Evolutionary conservation across 176 grass and related monocot genomes (phyloP), one percentile per base, ranked within the genome.

Genomic region (Carex scoparia): DNA sequence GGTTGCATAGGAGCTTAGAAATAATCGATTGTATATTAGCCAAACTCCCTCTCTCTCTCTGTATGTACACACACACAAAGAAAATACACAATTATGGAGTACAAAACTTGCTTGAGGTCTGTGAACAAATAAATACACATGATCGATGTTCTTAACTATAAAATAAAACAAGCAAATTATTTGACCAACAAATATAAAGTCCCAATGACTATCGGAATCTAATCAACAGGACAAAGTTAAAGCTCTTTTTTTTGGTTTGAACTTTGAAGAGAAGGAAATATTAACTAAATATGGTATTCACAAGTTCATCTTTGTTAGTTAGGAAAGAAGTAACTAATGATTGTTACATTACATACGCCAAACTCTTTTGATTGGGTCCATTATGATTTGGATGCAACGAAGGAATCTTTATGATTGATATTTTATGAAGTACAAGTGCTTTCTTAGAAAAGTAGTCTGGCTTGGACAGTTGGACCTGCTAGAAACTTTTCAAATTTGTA

Each of bases 391-490:
- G 59, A 62, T 46, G 33, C 55, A 61, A 59, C 38, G 53, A 27
- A 63, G 40, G 79, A 81, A 81, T 64, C 79, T 81, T 48, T 59
- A 65, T 81, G 31, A 80, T 38, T 58, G 4, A 37, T 60, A 81
- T 81, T 81, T 81, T 11, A 44, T 81, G 64, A 81, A 81, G 38
- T 46, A 81, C 60, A 61, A 23, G 79, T 15, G 15, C 58, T 81
- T 81, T 64, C 2, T 60, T 81, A 42, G 55, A 81, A 81, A 60
- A 81, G 6, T 81, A 44, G 4, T 81, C 58, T 64, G 3, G n/a
- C 38, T 53, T 81, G 32, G 79, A 64, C 79, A 18, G n/a, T 53
- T 81, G 32, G 79, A 64, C 79, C 56, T 42, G 44, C 79, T 18
- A 53, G n/a, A 65, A 81, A 83, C 11, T 83, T 83, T 6, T 63